A percentile compares a stretch with the other conserved stretches of the same genome.
Conservation (phyloP, 176 grass and related monocot genomes). For the Juncus inflexus region DNA sequence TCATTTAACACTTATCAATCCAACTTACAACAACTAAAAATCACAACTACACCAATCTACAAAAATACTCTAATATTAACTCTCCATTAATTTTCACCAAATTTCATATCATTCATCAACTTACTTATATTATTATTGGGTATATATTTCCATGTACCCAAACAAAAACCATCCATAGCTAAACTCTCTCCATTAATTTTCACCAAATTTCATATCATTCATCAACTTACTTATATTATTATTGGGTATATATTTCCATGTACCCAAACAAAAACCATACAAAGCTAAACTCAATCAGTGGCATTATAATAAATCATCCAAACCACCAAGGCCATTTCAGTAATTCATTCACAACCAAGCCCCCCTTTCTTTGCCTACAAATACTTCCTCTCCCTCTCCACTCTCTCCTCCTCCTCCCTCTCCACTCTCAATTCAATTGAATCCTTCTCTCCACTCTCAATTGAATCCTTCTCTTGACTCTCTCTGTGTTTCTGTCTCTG, state of each 20-base stretch:
- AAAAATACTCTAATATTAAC: too few relatives aligned
- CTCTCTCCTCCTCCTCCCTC: conserved; percentile 19
- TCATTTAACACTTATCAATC: not conserved
- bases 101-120: too few relatives aligned
- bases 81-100: too few relatives aligned
- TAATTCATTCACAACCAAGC: conserved; percentile 16
- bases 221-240: too few relatives aligned
- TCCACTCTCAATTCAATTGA: conserved; percentile 21
- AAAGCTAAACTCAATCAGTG: conserved; percentile 3
- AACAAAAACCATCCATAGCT: too few relatives aligned
- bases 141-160: too few relatives aligned
- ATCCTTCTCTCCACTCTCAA: conserved; percentile 29
- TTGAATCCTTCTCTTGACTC: conserved; percentile 24
- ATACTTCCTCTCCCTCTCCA: conserved; percentile 27
- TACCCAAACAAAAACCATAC: too few relatives aligned
- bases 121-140: too few relatives aligned
- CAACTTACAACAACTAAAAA: not conserved
- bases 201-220: too few relatives aligned
- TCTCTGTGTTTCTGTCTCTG: not conserved
- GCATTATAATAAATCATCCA: not conserved
- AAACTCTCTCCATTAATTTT: not conserved
- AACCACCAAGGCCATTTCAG: conserved; percentile 10
- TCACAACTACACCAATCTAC: not conserved
- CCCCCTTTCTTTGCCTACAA: conserved; percentile 45
- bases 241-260: too few relatives aligned